phyloP scores from a whole-genome alignment of 129 eudicot species.

The Chrysanthemum makinoi region DNA sequence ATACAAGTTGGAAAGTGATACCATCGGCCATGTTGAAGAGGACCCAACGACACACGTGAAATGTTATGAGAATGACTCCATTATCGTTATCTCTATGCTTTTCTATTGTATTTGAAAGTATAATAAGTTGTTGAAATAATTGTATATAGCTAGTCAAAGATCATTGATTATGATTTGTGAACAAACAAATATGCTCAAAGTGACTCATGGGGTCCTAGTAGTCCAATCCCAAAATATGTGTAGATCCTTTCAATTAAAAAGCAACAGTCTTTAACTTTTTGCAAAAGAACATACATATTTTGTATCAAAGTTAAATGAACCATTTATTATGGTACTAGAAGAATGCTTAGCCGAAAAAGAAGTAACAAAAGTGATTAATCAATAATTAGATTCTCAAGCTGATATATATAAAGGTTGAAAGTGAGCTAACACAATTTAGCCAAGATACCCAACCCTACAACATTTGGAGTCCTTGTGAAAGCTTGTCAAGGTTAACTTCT shows the following conservation, averaged over 20 bases:
- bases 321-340: too few relatives aligned
- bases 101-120: background rate
- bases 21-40: conserved; percentile 27
- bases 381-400: too few relatives aligned
- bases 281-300: background rate
- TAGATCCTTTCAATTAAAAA: conserved; percentile 33
- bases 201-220: conserved; percentile 25
- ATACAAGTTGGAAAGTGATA: background rate
- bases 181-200: conserved; percentile 34
- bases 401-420: too few relatives aligned
- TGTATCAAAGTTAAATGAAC: too few relatives aligned
- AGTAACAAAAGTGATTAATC: too few relatives aligned
- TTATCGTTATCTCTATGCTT: conserved; percentile 27
- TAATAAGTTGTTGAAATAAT: conserved; percentile 10
- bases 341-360: too few relatives aligned
- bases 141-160: conserved; percentile 24
- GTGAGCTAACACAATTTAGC: too few relatives aligned
- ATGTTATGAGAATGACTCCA: conserved; percentile 31
- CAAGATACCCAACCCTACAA: too few relatives aligned
- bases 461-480: too few relatives aligned
- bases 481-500: too few relatives aligned
- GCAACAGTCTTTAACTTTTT: conserved; percentile 23
- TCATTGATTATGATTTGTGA: conserved; percentile 29
- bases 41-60: conserved; percentile 40
- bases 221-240: conserved; percentile 25